Evolutionary conservation across 139 green algal species (phyloP).

Genomic region (Tetraselmis striata): DNA sequence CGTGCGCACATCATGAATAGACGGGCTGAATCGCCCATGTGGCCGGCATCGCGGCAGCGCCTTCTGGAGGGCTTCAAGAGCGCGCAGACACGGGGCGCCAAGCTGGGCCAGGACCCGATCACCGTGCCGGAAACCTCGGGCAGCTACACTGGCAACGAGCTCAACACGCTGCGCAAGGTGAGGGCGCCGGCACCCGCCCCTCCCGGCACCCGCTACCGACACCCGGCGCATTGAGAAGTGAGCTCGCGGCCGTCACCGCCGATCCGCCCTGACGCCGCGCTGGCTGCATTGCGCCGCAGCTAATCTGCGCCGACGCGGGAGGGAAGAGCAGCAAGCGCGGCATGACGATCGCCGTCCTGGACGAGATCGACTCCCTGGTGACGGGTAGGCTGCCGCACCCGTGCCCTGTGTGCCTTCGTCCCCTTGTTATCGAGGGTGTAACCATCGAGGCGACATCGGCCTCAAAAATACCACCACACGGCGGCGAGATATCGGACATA

Average conservation of each 20-base stretch:
- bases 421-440: conserved; percentile 13
- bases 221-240: no score
- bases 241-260: no score
- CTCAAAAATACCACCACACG: no score
- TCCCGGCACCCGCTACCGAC: no score
- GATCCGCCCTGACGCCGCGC: no score
- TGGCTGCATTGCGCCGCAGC: no score
- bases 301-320: neutral
- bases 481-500: no score
- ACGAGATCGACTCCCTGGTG: conserved; percentile 53
- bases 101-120: neutral
- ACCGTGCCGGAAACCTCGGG: neutral
- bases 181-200: no score
- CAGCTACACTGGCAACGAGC: neutral
- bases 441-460: no score
- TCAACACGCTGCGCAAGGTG: neutral
- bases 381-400: conserved; percentile 1
- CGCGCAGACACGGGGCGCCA: neutral
- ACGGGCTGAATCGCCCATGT: neutral
- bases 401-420: neutral
- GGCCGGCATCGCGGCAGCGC: neutral
- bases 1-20: no score
- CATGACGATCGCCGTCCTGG: conserved; percentile 47
- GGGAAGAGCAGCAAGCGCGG: conserved; percentile 15
- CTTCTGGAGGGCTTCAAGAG: neutral